Conservation (phyloP, 2,329 filamentous ascomycete genomes). For the Pseudohalonectria lignicola region DNA sequence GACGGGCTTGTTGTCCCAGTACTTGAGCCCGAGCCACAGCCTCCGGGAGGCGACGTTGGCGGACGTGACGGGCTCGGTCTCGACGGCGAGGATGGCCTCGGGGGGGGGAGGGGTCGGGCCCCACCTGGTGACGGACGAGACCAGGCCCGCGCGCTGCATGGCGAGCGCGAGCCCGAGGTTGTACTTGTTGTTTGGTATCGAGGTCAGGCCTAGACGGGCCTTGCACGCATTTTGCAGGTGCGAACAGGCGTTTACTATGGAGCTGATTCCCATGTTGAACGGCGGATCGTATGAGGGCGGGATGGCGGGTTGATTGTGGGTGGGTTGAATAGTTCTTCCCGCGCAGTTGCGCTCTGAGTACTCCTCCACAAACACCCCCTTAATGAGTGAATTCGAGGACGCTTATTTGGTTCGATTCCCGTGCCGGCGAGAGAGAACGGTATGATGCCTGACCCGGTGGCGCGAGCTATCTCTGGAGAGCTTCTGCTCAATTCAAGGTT, state of each 20-base stretch:
- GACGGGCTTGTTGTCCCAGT: constrained; percentile 75
- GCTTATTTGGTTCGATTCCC: no score
- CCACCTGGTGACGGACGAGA: constrained; percentile 66
- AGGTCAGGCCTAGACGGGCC: constrained; percentile 76
- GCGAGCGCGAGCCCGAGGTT: constrained; percentile 67
- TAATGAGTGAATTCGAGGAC: no score
- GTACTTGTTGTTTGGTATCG: constrained; percentile 68
- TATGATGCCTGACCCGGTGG: no score
- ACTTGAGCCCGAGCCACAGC: constrained; percentile 85
- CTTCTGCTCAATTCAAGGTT: no score
- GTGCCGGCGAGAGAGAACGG: no score
- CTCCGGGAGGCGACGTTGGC: constrained; percentile 64
- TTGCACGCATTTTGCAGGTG: constrained; percentile 84
- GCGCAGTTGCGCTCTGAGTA: no score
- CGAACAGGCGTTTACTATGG: constrained; percentile 72
- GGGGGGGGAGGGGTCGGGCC: constrained; percentile 45
- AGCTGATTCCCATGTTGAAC: constrained; percentile 41
- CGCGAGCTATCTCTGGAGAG: no score
- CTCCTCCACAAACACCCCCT: no score
- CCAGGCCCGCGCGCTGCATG: constrained; percentile 71
- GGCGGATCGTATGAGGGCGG: neutral
- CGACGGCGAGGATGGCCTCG: constrained; percentile 28
- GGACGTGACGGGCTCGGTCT: constrained; percentile 49
- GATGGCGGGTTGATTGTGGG: no score
- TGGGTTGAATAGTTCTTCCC: no score